Evolutionary conservation across 495 filamentous ascomycete genomes (phyloP).

Genomic region (Saxispiralis lemnorum): DNA sequence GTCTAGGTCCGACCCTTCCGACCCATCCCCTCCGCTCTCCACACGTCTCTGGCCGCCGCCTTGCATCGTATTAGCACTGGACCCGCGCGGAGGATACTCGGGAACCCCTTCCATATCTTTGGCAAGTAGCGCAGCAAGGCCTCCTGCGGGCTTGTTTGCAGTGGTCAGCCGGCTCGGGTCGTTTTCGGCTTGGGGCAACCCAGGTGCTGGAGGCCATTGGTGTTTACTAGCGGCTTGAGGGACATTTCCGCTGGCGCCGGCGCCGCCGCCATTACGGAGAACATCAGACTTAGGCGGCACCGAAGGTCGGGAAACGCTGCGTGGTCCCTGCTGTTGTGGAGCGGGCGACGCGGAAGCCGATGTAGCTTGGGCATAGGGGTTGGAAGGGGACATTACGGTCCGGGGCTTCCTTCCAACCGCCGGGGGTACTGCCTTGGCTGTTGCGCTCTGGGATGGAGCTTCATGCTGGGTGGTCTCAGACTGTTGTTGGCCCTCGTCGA

Average conservation of each 20-base stretch:
- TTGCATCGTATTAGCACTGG: background rate
- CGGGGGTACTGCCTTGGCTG: slow-evolving; percentile 2
- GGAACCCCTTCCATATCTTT: slow-evolving; percentile 15
- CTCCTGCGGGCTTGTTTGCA: slow-evolving; percentile 2
- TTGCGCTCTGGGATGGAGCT: background rate
- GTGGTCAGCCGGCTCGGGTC: background rate
- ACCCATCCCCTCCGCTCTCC: slow-evolving; percentile 6
- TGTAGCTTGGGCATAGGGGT: slow-evolving; percentile 2
- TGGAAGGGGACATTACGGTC: background rate
- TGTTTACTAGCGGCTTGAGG: slow-evolving; percentile 8
- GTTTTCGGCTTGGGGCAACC: background rate
- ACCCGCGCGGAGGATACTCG: slow-evolving; percentile 8
- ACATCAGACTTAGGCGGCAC: slow-evolving; percentile 47
- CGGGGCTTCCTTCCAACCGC: slow-evolving; percentile 5
- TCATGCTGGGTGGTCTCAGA: slow-evolving; percentile 13
- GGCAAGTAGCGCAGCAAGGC: slow-evolving; percentile 12
- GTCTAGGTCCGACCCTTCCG: too few relatives aligned
- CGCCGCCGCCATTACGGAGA: slow-evolving; percentile 29
- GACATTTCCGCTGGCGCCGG: slow-evolving; percentile 6
- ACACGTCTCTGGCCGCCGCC: slow-evolving; percentile 9
- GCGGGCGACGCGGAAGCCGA: slow-evolving; percentile 8
- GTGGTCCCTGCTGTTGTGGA: background rate
- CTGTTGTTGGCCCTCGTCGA: slow-evolving; percentile 58
- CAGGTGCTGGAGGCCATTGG: slow-evolving; percentile 1
- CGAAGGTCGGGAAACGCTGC: slow-evolving; percentile 20